Evolutionary conservation across 2,329 filamentous ascomycete genomes (phyloP), one percentile per base, ranked within the genome.

Genomic region (Ophiostoma sp.): DNA sequence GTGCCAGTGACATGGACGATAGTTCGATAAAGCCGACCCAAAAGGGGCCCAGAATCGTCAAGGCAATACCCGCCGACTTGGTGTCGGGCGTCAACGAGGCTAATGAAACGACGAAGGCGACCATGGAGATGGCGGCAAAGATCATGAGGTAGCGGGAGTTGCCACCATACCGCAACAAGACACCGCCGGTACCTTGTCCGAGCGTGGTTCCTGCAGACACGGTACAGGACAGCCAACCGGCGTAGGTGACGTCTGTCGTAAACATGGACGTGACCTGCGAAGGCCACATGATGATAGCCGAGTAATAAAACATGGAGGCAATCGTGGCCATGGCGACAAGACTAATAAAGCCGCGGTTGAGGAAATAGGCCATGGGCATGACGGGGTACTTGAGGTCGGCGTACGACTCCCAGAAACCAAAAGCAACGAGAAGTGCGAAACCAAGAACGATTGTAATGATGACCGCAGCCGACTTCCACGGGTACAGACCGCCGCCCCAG

Each of bases 401-500:
- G 33, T 78, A 81, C 0, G 71, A 74, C 70, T 83, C 82, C 76
- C 80, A 84, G 15, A 82, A 36, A 22, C 84, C 81, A 19, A 84
- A 80, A 0, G 76, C 78, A 31, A 83, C 74, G 8, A 84, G 77
- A 1, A 80, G 76, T 0, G 77, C 69, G 2, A 75, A 76, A 3
- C 83, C 83, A 25, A 83, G 75, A 2, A 83, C 73, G 19, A 85
- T 79, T 7, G 81, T 79, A 1, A 79, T 78, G 66, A 84, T 82
- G 15, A 82, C 82, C 2, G 80, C 79, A 0, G 81, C 80, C 0
- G 81, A 82, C 19, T 79, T 81, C 83, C 83, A 84, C 2, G 82
- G 80, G 74, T 83, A 84, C 55, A 83, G 57, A 39, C 76, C 78
- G 17, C 83, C 83, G 25, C 83, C 83, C 78, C 82, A 85, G 33